phyloP scores from a whole-genome alignment of 805 yeast genomes.

The Lipomyces oligophaga region DNA sequence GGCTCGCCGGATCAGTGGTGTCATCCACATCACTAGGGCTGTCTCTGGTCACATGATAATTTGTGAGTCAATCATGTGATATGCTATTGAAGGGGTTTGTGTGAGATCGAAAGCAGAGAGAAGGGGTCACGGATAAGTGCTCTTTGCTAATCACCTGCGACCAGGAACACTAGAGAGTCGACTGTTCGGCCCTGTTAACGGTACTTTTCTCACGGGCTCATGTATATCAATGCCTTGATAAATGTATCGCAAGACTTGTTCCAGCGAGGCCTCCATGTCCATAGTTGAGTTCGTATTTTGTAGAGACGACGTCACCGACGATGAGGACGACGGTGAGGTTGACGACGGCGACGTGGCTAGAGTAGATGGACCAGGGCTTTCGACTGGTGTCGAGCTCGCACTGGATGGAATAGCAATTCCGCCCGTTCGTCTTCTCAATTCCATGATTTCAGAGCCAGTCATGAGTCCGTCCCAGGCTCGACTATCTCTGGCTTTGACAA shows the following conservation, averaged over 20 bases:
- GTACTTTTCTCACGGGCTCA: constrained; percentile 22
- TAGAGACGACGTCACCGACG: no score
- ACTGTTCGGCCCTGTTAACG: not conserved
- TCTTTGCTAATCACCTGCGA: no score
- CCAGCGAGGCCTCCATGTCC: constrained; percentile 11
- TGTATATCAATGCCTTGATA: constrained; percentile 27
- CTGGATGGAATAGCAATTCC: not conserved
- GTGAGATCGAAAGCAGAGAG: no score
- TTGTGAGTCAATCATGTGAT: no score
- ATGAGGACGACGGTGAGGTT: no score
- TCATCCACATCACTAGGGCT: no score
- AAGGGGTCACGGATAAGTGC: no score
- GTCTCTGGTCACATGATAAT: no score
- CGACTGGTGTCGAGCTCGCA: constrained; percentile 31
- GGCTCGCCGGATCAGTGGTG: no score
- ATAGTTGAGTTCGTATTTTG: not conserved
- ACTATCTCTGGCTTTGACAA: constrained; percentile 51
- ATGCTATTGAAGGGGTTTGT: no score
- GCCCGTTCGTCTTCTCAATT: not conserved
- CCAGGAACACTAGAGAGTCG: not conserved
- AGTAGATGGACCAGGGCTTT: no score
- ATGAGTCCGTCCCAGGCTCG: constrained; percentile 61
- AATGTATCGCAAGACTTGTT: constrained; percentile 22
- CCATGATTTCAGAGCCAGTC: constrained; percentile 47
- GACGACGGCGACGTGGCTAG: no score